Base-by-base conservation (phyloP, 2,329 filamentous ascomycete species). In the Canariomyces notabilis region DNA sequence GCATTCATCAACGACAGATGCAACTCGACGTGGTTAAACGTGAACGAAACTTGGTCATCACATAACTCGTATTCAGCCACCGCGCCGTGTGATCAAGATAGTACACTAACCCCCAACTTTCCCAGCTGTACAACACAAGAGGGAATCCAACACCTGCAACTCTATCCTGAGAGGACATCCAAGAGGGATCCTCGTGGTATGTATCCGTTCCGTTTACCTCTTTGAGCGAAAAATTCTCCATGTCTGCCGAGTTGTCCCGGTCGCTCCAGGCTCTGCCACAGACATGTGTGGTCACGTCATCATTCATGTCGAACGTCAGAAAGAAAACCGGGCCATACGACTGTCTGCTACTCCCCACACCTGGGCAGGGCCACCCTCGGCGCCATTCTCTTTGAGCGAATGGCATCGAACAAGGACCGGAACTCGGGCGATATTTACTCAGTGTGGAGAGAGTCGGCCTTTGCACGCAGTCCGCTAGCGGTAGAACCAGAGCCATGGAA, bases 391-490 rank as follows among this genome's bases (percentile, higher is more conserved):
- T 52, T 54, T 52, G 47, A 22, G 14, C 9, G 14, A 33, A 37
- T 47, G 53, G 46, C 36, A 44, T 37, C 37, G 19, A 16, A 23
- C 20, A 36, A 23, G 46, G 44, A 37, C 47, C 45, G 19, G 39
- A 21, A 15, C 36, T 37, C 22, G 16, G 34, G 37, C 14, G 4
- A 35, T 32, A 32, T 42, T 76, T 82, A 85, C 68, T 85, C 80
- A 60, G 74, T 87, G 73, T 85, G 79, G 58, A 77, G 77, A 63
- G 85, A 79, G 63, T 91, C 89, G 67, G 84, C 89, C 79, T 93
- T 89, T 62, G 87, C 85, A 59, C 89, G 88, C 63, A 96, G 85
- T 73, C 89, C 87, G 67, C 88, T 81, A 61, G 89, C 86, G 62
- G 89, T 88, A 52, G 86, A 87, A 63, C 79, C 79, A 15, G 49